Conservation (phyloP, 306 rosid species). For the Quercus engelmannii region DNA sequence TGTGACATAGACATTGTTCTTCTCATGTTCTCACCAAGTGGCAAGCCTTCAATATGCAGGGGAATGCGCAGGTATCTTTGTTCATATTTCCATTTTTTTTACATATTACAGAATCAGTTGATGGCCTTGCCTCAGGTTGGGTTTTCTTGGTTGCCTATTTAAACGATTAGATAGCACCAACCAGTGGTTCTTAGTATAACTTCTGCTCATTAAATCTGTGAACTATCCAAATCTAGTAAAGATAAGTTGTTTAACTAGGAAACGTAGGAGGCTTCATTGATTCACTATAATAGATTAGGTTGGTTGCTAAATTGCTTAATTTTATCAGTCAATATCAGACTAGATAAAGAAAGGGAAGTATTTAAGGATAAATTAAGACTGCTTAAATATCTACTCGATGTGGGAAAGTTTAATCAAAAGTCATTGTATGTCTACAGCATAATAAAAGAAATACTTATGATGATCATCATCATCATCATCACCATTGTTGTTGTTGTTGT, state of each 20-base stretch:
- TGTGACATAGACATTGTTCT: constrained; percentile 88
- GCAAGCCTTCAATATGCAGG: constrained; percentile 74
- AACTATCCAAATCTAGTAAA: neutral
- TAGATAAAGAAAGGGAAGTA: neutral
- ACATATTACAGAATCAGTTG: neutral
- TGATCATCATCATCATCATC: neutral
- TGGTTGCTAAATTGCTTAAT: neutral
- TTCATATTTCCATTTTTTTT: neutral
- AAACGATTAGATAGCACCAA: neutral
- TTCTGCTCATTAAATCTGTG: neutral
- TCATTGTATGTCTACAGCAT: neutral
- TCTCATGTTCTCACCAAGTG: constrained; percentile 93
- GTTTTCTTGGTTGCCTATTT: neutral
- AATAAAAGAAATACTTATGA: neutral
- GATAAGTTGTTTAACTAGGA: neutral
- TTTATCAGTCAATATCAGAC: neutral
- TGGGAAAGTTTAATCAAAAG: neutral
- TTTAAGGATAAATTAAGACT: neutral
- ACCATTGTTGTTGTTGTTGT: neutral
- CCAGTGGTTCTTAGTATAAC: neutral
- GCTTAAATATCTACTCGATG: neutral
- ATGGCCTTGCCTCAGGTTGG: neutral
- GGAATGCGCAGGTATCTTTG: constrained; percentile 60
- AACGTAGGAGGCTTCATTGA: neutral
- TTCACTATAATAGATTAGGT: neutral